A percentile compares a stretch with the other conserved stretches of the same genome.
These are phyloP conservation scores for Pythium rishiriense DNA, from an alignment of 352 stramenopile genomes.

Conservation along the genomic window DNA sequence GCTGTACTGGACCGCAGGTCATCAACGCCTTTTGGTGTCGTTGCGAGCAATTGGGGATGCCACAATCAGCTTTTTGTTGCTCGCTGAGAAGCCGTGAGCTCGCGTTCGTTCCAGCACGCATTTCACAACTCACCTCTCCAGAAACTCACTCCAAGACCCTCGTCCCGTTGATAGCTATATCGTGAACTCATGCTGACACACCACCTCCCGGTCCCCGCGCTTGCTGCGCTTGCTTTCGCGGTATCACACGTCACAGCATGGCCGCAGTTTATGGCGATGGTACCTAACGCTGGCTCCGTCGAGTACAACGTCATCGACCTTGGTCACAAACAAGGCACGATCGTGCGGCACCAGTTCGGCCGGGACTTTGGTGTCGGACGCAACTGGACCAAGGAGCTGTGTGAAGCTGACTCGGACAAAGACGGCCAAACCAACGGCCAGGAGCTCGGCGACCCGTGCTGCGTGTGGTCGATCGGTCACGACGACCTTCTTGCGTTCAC, in stretches of 20 bases:
- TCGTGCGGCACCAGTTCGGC: slow-evolving; percentile 33
- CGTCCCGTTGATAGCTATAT: background rate
- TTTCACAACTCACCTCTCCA: no score
- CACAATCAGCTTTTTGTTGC: no score
- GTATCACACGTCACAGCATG: background rate
- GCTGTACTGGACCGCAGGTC: no score
- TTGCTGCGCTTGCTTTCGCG: background rate
- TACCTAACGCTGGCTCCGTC: background rate
- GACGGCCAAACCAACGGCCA: slow-evolving; percentile 85
- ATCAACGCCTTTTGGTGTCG: no score
- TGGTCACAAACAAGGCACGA: slow-evolving; percentile 14
- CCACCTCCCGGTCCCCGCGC: background rate
- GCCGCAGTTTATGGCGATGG: slow-evolving; percentile 5
- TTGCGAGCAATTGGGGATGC: no score
- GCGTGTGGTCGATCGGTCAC: slow-evolving; percentile 38
- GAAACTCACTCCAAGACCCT: no score
- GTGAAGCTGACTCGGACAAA: slow-evolving; percentile 66
- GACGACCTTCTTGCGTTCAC: slow-evolving; percentile 17
- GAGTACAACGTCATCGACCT: slow-evolving; percentile 7
- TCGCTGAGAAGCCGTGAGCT: no score
- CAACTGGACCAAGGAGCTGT: slow-evolving; percentile 41
- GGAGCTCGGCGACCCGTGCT: slow-evolving; percentile 84
- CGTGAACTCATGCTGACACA: background rate
- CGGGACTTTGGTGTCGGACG: slow-evolving; percentile 28
- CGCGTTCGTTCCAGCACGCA: no score